Evolutionary conservation across 305 asterid genomes (phyloP).

Genomic region (Rubia tinctorum): DNA sequence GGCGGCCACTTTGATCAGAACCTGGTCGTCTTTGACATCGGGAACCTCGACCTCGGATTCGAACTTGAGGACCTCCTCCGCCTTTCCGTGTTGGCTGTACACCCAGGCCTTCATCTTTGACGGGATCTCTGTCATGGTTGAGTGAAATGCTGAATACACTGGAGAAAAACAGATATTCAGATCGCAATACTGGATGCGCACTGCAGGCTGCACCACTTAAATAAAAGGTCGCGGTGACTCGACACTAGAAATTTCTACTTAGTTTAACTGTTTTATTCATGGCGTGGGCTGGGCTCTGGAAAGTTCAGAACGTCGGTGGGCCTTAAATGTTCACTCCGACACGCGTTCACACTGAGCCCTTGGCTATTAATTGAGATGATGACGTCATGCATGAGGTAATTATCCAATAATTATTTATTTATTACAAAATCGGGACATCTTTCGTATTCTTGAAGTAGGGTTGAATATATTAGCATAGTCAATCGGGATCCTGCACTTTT

Average conservation of each 20-base stretch:
- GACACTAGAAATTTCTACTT: background rate
- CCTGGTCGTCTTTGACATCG: constrained; percentile 63
- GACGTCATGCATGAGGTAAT: background rate
- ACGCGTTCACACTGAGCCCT: too few relatives aligned
- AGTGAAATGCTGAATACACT: background rate
- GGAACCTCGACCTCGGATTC: constrained; percentile 59
- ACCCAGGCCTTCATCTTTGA: constrained; percentile 74
- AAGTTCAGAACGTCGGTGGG: background rate
- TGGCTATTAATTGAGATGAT: background rate
- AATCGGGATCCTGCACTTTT: background rate
- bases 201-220: background rate
- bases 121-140: constrained; percentile 17
- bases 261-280: background rate
- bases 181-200: background rate
- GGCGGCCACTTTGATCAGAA: constrained; percentile 74
- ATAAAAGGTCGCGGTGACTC: background rate
- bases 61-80: constrained; percentile 61
- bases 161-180: background rate
- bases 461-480: background rate
- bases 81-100: constrained; percentile 63
- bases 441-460: too few relatives aligned
- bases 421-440: background rate
- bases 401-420: too few relatives aligned
- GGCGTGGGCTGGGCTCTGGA: background rate
- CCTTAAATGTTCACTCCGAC: background rate